A percentile compares a stretch with the other conserved stretches of the same genome.
phyloP scores from a whole-genome alignment of 495 filamentous ascomycete genomes.

The Gamarada debralockiae region DNA sequence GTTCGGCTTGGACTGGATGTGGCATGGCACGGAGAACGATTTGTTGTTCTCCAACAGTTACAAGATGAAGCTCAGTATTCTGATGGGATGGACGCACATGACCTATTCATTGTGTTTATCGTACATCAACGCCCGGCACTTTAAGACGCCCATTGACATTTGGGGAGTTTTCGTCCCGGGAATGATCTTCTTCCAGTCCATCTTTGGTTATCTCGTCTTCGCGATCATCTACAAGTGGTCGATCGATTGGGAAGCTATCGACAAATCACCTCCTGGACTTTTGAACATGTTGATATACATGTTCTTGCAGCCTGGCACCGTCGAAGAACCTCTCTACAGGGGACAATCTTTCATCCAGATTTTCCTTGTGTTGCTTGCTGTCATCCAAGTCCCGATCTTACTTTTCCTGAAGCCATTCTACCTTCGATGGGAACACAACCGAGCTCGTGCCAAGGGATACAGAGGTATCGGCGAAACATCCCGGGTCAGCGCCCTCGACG shows the following conservation, averaged over 20 bases:
- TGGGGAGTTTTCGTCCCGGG: conserved; percentile 96
- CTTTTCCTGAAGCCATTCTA: conserved; percentile 95
- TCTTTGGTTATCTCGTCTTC: conserved; percentile 95
- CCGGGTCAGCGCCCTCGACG: conserved; percentile 79
- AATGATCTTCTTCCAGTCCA: conserved; percentile 99
- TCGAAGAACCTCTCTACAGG: conserved; percentile 67
- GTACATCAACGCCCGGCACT: conserved; percentile 89
- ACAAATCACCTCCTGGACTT: conserved; percentile 71
- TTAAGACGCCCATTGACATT: conserved; percentile 90
- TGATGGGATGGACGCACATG: conserved; percentile 97
- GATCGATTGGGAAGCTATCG: conserved; percentile 73
- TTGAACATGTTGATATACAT: conserved; percentile 99
- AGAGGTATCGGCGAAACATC: conserved; percentile 85
- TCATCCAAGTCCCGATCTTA: conserved; percentile 83
- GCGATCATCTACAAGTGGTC: conserved; percentile 97
- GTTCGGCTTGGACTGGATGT: conserved; percentile 94
- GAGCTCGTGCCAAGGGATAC: conserved; percentile 81
- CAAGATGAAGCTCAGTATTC: conserved; percentile 99
- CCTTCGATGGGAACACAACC: conserved; percentile 88
- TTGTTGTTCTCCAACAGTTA: conserved; percentile 93
- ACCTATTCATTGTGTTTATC: conserved; percentile 94
- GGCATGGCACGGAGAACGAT: conserved; percentile 93
- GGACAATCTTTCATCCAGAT: conserved; percentile 76
- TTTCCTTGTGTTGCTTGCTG: conserved; percentile 74
- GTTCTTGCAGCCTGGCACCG: conserved; percentile 82